Conservation (phyloP, 139 green algal species). For the Picochlorum sp. region DNA sequence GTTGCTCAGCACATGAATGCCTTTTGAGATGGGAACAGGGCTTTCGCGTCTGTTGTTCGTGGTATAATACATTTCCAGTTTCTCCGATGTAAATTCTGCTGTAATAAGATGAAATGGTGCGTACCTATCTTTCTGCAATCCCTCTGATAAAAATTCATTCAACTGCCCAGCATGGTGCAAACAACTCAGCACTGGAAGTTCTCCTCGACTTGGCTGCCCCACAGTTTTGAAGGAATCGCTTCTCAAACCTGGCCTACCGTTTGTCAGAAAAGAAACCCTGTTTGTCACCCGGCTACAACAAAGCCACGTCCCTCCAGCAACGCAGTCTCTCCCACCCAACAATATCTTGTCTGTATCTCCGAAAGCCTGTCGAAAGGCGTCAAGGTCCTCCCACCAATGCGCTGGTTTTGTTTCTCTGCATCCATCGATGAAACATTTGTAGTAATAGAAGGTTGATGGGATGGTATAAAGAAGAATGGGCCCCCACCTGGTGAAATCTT, state of each 20-base stretch:
- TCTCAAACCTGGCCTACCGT: background rate
- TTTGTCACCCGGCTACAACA: background rate
- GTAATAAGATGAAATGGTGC: background rate
- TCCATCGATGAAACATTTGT: no score
- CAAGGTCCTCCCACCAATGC: slow-evolving; percentile 3
- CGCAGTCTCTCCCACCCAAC: slow-evolving; percentile 2
- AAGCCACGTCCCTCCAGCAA: slow-evolving; percentile 24
- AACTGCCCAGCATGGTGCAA: background rate
- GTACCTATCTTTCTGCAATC: background rate
- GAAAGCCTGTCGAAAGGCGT: background rate
- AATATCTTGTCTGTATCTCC: background rate
- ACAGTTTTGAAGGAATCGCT: no score
- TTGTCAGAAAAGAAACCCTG: slow-evolving; percentile 10
- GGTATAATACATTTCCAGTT: background rate
- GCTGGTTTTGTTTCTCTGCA: background rate
- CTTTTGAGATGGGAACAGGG: background rate
- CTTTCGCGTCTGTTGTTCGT: background rate
- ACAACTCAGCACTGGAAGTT: slow-evolving; percentile 1
- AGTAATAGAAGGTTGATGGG: background rate
- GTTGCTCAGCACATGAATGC: slow-evolving; percentile 24
- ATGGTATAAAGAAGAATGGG: background rate
- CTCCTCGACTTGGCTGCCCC: background rate
- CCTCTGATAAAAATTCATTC: background rate
- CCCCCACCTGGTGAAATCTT: slow-evolving; percentile 46
- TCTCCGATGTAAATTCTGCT: background rate